These are phyloP conservation scores for Pyrenula aspistea DNA, from an alignment of 495 filamentous ascomycete species.

Conservation along the genomic window DNA sequence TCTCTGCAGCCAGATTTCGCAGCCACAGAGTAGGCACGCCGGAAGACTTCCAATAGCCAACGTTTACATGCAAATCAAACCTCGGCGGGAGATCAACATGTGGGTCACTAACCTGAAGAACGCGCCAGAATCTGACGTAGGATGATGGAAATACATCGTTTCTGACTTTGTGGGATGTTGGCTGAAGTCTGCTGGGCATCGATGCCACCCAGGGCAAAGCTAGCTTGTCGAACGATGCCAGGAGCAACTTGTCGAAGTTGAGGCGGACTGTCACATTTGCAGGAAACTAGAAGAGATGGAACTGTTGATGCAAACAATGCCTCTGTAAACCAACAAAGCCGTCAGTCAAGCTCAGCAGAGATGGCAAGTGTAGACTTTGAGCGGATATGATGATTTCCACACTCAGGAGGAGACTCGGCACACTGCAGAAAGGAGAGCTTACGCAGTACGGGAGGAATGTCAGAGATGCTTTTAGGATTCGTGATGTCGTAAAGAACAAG, in stretches of 20 bases:
- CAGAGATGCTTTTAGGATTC: slow-evolving; percentile 54
- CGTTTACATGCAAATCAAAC: not conserved
- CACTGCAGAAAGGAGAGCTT: slow-evolving; percentile 18
- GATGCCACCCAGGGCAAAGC: slow-evolving; percentile 43
- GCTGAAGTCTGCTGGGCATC: slow-evolving; percentile 63
- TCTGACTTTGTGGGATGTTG: slow-evolving; percentile 58
- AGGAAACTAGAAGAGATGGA: slow-evolving; percentile 67
- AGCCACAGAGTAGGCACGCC: no score
- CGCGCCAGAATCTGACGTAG: slow-evolving; percentile 53
- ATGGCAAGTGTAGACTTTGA: no score
- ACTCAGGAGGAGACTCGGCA: no score
- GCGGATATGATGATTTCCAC: no score
- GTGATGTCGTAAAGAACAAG: slow-evolving; percentile 79
- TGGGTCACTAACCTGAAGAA: slow-evolving; percentile 48
- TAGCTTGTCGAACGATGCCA: slow-evolving; percentile 42
- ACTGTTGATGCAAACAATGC: slow-evolving; percentile 52
- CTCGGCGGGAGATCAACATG: not conserved
- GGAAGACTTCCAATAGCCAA: no score
- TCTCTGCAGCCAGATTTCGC: no score
- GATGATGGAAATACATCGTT: slow-evolving; percentile 67
- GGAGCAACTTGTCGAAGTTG: slow-evolving; percentile 47
- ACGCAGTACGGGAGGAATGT: slow-evolving; percentile 60
- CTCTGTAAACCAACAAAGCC: slow-evolving; percentile 38
- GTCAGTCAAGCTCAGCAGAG: slow-evolving; percentile 7
- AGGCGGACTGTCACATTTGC: slow-evolving; percentile 67